Percentiles rank a stretch among this genome's conserved stretches.
Conservation (phyloP, 1,139 yeast genomes). For the Candida gigantensis region DNA sequence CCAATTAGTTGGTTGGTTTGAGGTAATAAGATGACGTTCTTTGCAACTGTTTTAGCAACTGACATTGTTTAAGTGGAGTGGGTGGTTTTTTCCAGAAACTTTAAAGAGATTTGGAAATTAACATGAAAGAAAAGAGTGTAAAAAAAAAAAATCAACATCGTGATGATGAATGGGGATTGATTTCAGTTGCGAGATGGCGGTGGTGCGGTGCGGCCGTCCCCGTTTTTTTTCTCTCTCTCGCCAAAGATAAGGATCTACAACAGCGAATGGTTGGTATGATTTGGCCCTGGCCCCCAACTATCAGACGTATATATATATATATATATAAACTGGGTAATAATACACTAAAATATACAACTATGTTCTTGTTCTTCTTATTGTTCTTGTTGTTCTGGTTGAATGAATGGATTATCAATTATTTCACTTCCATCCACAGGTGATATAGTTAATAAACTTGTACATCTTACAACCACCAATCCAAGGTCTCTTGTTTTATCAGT, state of each 20-base stretch:
- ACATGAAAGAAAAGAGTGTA: constrained; percentile 1
- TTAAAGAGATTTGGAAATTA: no score
- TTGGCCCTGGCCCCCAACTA: no score
- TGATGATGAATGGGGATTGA: no score
- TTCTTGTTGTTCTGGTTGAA: constrained; percentile 18
- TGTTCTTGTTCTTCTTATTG: neutral
- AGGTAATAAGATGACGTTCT: constrained; percentile 70
- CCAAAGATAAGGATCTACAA: no score
- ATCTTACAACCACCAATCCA: constrained; percentile 83
- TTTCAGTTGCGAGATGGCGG: no score
- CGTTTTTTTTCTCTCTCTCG: no score
- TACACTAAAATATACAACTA: neutral
- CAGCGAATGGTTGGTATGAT: no score
- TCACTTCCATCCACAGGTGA: constrained; percentile 86
- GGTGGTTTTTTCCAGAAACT: no score
- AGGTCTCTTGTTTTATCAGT: constrained; percentile 60
- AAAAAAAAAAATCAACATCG: neutral
- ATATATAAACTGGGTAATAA: neutral
- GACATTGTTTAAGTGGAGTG: constrained; percentile 18
- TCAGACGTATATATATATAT: neutral
- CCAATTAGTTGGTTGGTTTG: constrained; percentile 90
- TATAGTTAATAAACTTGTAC: constrained; percentile 77
- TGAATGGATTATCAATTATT: constrained; percentile 72
- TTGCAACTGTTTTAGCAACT: constrained; percentile 24
- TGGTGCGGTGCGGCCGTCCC: no score